These are phyloP conservation scores for Hypoxylon subgilvum DNA, from an alignment of 495 filamentous ascomycete species.

Conservation along the genomic window DNA sequence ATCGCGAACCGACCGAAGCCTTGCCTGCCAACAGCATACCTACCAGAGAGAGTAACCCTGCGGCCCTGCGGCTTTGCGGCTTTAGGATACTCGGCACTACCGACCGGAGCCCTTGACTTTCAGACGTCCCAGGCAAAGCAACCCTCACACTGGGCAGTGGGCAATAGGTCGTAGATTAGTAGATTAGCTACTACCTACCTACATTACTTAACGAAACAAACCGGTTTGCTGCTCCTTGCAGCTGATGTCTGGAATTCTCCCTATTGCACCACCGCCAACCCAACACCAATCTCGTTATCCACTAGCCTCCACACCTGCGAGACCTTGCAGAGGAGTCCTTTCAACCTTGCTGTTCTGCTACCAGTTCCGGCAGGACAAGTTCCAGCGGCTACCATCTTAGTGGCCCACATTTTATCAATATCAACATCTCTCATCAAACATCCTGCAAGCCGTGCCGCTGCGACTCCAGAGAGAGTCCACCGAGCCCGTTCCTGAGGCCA, in stretches of 20 bases:
- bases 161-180: too few species aligned
- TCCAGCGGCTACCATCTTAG: constrained; percentile 38
- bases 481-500: constrained; percentile 32
- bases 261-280: constrained; percentile 26
- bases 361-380: constrained; percentile 33
- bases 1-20: constrained; percentile 17
- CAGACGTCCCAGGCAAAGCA: neutral
- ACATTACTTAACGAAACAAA: too few species aligned
- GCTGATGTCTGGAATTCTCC: constrained; percentile 20
- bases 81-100: constrained; percentile 8
- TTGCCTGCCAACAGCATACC: constrained; percentile 14
- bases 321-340: constrained; percentile 32
- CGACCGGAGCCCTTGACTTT: neutral
- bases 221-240: constrained; percentile 30
- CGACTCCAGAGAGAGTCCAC: constrained; percentile 37
- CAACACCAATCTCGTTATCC: constrained; percentile 23
- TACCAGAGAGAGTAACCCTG: neutral
- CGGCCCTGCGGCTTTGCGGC: constrained; percentile 5
- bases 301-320: constrained; percentile 39
- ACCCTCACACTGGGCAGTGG: too few species aligned
- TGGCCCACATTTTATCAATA: constrained; percentile 38
- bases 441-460: constrained; percentile 44
- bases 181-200: too few species aligned
- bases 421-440: constrained; percentile 41
- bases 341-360: constrained; percentile 27